Conservation (phyloP, 108 stramenopile species). For the Hondaea fermentalgiana region DNA sequence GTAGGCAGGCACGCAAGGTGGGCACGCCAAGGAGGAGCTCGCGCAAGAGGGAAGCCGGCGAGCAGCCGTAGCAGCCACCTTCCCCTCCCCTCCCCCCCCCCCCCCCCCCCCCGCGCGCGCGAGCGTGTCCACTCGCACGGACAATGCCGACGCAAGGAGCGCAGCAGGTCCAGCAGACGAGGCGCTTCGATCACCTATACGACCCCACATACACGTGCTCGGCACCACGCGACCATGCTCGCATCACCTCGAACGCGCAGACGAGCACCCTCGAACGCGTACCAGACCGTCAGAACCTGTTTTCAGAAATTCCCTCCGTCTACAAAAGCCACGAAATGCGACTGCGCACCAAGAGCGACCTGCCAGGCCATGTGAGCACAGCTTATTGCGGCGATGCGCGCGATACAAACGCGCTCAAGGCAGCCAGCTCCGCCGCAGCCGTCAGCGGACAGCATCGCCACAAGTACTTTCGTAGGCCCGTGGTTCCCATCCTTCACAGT, state of each 20-base stretch:
- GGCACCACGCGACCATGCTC: background rate
- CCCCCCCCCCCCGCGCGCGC: too few species aligned
- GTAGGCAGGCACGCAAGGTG: too few species aligned
- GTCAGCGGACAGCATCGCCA: conserved; percentile 32
- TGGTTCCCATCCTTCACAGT: conserved; percentile 45
- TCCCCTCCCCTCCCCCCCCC: too few species aligned
- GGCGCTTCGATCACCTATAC: background rate
- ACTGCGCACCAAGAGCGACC: background rate
- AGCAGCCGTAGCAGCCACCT: too few species aligned
- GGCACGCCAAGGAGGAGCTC: too few species aligned
- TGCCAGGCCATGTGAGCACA: background rate
- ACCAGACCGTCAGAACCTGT: background rate
- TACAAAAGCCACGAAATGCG: background rate
- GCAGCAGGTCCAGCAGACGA: background rate
- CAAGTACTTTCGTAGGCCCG: conserved; percentile 49
- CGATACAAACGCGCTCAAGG: background rate
- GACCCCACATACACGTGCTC: background rate
- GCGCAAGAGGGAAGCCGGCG: too few species aligned
- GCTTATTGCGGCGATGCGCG: background rate
- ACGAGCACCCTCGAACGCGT: background rate
- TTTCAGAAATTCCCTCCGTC: background rate
- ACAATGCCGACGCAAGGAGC: background rate
- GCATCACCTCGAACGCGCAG: background rate
- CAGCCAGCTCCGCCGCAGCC: conserved; percentile 24
- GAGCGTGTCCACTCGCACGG: too few species aligned